Evolutionary conservation across 352 stramenopile genomes (phyloP).

Genomic region (Phytophthora europaea): DNA sequence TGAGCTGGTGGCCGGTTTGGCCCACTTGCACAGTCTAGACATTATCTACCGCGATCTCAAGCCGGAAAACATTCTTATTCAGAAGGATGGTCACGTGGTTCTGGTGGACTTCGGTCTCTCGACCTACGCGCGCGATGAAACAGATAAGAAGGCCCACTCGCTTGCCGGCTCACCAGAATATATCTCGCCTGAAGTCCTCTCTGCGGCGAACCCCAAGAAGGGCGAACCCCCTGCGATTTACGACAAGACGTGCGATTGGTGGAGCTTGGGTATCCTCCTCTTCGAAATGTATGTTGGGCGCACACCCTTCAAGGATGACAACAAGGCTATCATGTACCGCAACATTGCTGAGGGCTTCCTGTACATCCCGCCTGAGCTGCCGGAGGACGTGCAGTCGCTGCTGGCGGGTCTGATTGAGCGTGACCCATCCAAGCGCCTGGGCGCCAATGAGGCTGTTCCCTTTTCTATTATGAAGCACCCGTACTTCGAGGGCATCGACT

Average conservation of each 20-base stretch:
- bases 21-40: constrained; percentile 90
- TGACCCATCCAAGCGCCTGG: constrained; percentile 78
- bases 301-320: constrained; percentile 94
- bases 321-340: constrained; percentile 93
- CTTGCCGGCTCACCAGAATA: constrained; percentile 91
- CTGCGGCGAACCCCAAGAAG: constrained; percentile 60
- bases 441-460: constrained; percentile 77
- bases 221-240: constrained; percentile 60
- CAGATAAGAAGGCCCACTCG: constrained; percentile 70
- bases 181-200: constrained; percentile 93
- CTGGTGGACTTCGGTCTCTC: constrained; percentile 94
- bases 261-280: constrained; percentile 91
- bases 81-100: constrained; percentile 90
- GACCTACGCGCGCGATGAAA: constrained; percentile 71
- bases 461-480: constrained; percentile 92
- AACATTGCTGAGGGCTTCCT: constrained; percentile 90
- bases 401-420: constrained; percentile 83
- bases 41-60: constrained; percentile 94
- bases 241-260: constrained; percentile 91
- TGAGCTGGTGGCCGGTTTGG: constrained; percentile 81
- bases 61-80: constrained; percentile 92
- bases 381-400: constrained; percentile 79
- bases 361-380: constrained; percentile 81
- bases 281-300: constrained; percentile 93
- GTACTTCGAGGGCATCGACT: constrained; percentile 91